These are phyloP conservation scores for Termitomyces sp. DNA, from an alignment of 768 basidiomycete genomes.

Conservation along the genomic window DNA sequence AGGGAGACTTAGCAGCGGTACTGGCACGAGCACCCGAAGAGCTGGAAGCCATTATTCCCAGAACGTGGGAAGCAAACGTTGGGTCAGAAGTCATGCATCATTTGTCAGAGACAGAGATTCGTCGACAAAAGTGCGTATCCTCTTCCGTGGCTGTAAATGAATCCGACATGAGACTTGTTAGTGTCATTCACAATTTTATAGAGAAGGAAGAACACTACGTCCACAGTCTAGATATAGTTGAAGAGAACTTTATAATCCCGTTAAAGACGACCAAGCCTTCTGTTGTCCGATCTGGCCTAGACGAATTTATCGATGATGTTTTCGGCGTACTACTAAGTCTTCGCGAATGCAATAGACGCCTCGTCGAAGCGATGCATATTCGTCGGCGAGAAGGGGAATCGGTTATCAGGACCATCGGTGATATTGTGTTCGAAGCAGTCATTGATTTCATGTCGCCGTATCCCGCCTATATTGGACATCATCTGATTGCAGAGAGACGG, in stretches of 20 bases:
- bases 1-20: slow-evolving; percentile 28
- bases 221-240: slow-evolving; percentile 80
- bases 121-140: slow-evolving; percentile 64
- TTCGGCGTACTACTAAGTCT: slow-evolving; percentile 87
- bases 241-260: slow-evolving; percentile 57
- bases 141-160: background rate
- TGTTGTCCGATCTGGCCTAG: slow-evolving; percentile 47
- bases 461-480: slow-evolving; percentile 78
- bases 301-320: slow-evolving; percentile 84
- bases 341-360: slow-evolving; percentile 71
- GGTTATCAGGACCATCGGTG: slow-evolving; percentile 81
- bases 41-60: slow-evolving; percentile 21
- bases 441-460: slow-evolving; percentile 86
- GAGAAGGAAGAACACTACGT: slow-evolving; percentile 86
- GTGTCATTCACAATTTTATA: slow-evolving; percentile 85
- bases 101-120: slow-evolving; percentile 74
- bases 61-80: slow-evolving; percentile 46
- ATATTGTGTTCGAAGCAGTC: slow-evolving; percentile 83
- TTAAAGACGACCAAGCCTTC: slow-evolving; percentile 43
- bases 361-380: slow-evolving; percentile 81
- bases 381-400: slow-evolving; percentile 83
- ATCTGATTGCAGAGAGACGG: slow-evolving; percentile 81
- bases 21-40: slow-evolving; percentile 28
- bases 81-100: slow-evolving; percentile 33
- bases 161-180: slow-evolving; percentile 16